Conservation (phyloP, 2,329 filamentous ascomycete species). For the Alternaria consortialis region DNA sequence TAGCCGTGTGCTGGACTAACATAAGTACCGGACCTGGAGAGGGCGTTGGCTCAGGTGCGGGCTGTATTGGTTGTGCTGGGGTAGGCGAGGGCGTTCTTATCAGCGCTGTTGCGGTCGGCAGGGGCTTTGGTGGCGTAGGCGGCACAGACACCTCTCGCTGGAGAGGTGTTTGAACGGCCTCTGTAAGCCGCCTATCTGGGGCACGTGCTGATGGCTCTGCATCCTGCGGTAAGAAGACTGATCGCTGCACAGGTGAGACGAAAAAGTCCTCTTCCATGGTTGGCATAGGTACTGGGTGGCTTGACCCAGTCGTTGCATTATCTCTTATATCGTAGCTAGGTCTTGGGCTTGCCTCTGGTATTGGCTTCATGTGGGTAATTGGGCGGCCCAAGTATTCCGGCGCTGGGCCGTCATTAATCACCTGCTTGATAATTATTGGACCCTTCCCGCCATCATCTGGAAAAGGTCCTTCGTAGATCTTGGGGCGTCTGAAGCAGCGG, state of each 20-base stretch:
- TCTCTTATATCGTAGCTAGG: slow-evolving; percentile 9
- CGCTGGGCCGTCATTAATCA: neutral
- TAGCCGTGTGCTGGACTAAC: neutral
- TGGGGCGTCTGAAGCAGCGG: neutral
- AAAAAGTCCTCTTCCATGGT: neutral
- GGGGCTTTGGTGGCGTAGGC: neutral
- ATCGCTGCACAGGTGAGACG: neutral
- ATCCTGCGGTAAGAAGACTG: neutral
- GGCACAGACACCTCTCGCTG: neutral
- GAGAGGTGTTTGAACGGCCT: neutral
- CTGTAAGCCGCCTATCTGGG: neutral
- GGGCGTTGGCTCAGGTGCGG: neutral
- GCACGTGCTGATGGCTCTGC: neutral
- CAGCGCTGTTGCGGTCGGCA: neutral
- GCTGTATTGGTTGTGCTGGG: neutral
- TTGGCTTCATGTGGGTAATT: slow-evolving; percentile 2
- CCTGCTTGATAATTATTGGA: neutral
- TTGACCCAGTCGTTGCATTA: neutral
- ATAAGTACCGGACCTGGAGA: neutral
- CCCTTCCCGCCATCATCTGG: neutral
- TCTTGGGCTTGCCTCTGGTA: slow-evolving; percentile 15
- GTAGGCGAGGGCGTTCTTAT: neutral
- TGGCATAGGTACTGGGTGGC: neutral
- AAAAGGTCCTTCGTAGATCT: neutral
- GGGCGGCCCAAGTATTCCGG: neutral